Evolutionary conservation across 2,329 filamentous ascomycete genomes (phyloP), one percentile per base, ranked within the genome.

Genomic region (Aspergillus quadrilineatus): DNA sequence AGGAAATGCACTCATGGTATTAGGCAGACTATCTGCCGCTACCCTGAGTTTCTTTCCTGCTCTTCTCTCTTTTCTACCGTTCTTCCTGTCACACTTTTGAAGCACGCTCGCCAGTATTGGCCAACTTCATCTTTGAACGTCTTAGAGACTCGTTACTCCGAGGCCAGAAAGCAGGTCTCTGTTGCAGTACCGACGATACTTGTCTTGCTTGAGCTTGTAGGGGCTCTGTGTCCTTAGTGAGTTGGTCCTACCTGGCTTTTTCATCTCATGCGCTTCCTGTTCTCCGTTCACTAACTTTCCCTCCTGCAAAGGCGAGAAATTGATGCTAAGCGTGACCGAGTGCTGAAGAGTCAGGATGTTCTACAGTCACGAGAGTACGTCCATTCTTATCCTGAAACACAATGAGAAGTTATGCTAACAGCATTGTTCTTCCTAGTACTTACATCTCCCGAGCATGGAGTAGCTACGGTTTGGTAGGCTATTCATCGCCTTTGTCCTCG

Each of bases 311-410:
- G 12, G 7, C 12, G 34, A 22, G 28, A n/a, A n/a, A 32, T 12
- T 30, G n/a, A 15, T 14, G 8, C 37, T 2, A 28, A 6, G 34
- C 14, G 6, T 29, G 12, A 30, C 28, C 26, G 4, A 37, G 37
- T 22, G n/a, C 14, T 14, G 1, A 32, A n/a, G n/a, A 3, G 12
- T 30, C 58, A 63, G 58, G 57, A 97, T 97, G 92, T 97, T 97
- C 72, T 97, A 96, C 78, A 95, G 90, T 67, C 90, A 96, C 77
- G 92, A 97, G 76, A 90, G 93, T 94, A 79, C 70, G 87, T 75
- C 26, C 32, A 28, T 22, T 32, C 12, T n/a, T 12, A 39, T 39
- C 22, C 15, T 39, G 7, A 46, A 17, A 5, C 22, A 46, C 12
- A 6, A 44, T 17, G 10, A 43, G 26, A 8, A 26, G 0, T 15